Evolutionary conservation across 495 filamentous ascomycete genomes (phyloP).

Genomic region (Chaetomium cochliodes): DNA sequence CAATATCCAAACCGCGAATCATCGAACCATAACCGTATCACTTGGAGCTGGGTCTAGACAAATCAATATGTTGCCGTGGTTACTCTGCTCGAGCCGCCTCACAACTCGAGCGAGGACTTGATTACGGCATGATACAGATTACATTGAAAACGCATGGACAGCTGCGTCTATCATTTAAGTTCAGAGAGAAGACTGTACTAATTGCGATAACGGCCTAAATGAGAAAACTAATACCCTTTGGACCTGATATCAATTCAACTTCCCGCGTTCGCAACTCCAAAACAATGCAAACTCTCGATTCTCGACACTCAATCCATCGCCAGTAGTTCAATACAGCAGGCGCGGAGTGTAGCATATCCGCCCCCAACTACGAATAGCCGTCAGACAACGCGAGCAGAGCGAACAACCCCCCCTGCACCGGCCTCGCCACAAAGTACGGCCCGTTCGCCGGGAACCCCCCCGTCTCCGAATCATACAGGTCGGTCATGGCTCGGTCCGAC

Average conservation of each 20-base stretch:
- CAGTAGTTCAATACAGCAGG: neutral
- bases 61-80: neutral
- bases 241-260: neutral
- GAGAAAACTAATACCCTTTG: neutral
- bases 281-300: conserved; percentile 11
- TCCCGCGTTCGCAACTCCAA: conserved; percentile 11
- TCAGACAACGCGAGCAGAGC: conserved; percentile 69
- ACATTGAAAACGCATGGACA: neutral
- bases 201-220: neutral
- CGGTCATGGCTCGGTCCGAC: conserved; percentile 70
- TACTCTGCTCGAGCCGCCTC: neutral
- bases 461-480: conserved; percentile 70
- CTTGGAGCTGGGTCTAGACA: neutral
- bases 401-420: conserved; percentile 81
- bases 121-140: neutral
- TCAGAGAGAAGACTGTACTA: neutral
- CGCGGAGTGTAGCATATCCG: neutral
- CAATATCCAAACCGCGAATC: conserved; percentile 5
- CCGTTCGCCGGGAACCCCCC: conserved; percentile 57
- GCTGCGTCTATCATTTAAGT: neutral
- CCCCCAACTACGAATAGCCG: neutral
- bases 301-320: neutral
- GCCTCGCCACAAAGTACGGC: conserved; percentile 70
- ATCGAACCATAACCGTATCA: conserved; percentile 12
- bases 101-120: neutral